Evolutionary conservation across 2,329 filamentous ascomycete species (phyloP), one percentile per base, ranked within the genome.

Genomic region (Hymenoscyphus infarciens): DNA sequence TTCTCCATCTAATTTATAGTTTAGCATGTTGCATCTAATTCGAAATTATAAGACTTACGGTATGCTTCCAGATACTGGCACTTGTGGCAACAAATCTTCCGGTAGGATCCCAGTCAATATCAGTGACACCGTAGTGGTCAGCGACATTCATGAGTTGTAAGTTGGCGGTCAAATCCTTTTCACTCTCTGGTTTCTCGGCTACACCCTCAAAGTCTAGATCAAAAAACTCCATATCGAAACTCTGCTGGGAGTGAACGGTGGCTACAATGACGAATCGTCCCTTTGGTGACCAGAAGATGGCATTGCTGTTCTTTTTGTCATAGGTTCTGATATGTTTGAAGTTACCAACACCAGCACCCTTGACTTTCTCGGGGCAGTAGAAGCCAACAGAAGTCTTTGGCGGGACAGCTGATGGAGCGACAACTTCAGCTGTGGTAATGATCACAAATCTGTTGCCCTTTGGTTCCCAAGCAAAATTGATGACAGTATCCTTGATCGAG

Each of bases 261-360:
- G 92, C 95, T 61, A 99, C 87, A 56, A 98, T 88, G 42, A 98
- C 94, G 74, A 99, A 99, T 57, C 95, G 89, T 60, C 95, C 95
- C 77, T 89, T 91, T 27, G 95, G 95, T 22, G 92, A 96, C 95
- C 95, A 99, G 86, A 98, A 98, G 74, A 99, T 99, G 68, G 91
- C 93, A 75, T 99, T 99, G 85, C 90, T 97, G 80, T 96, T 98
- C 87, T 98, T 98, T 87, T 98, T 98, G 73, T 99, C 95, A 61
- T 97, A 83, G 8, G 93, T 98, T 67, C 92, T 88, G 69, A 98
- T 88, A 75, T 96, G 91, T 82, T 94, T 96, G 85, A 98, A 99
- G 83, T 96, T 97, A 67, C 95, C 95, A 38, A 91, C 82, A 27
- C 84, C 83, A 59, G 85, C 75, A 62, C 84, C 91, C 85, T 98